These are phyloP conservation scores for Dryas drummondii DNA, from an alignment of 306 rosid species.

Conservation along the genomic window DNA sequence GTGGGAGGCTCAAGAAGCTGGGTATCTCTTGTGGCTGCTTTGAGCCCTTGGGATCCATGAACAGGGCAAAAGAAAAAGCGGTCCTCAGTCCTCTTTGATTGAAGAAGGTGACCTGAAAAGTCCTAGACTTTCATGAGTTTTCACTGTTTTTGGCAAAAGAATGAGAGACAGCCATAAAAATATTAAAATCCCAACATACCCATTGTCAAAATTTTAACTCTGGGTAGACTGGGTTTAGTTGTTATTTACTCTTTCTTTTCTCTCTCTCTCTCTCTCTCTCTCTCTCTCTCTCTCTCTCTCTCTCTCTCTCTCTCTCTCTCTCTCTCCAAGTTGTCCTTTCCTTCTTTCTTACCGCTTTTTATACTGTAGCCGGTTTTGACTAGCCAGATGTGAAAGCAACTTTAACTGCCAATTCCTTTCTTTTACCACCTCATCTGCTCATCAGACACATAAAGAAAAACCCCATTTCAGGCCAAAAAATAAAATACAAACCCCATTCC, in stretches of 20 bases:
- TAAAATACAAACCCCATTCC: background rate
- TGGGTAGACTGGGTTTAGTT: background rate
- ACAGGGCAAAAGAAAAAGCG: constrained; percentile 41
- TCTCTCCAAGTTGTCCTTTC: constrained; percentile 31
- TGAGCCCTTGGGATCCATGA: constrained; percentile 96
- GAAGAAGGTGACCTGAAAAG: constrained; percentile 77
- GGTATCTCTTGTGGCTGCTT: constrained; percentile 58
- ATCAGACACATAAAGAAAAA: background rate
- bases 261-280: background rate
- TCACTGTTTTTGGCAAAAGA: constrained; percentile 83
- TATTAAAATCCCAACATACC: constrained; percentile 53
- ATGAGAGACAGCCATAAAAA: constrained; percentile 38
- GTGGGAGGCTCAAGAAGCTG: constrained; percentile 62
- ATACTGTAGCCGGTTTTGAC: constrained; percentile 52
- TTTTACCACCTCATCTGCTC: constrained; percentile 33
- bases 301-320: background rate
- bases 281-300: background rate
- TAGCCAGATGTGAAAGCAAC: constrained; percentile 39
- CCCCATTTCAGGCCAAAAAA: background rate
- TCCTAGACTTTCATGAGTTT: constrained; percentile 73
- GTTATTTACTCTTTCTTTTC: background rate
- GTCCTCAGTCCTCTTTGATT: constrained; percentile 58
- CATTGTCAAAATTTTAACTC: constrained; percentile 38
- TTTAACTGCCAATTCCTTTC: constrained; percentile 54
- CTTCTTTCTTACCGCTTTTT: constrained; percentile 24